These are phyloP conservation scores for Annona squamosa DNA, from an alignment of 164 flowering plant species.

Conservation along the genomic window DNA sequence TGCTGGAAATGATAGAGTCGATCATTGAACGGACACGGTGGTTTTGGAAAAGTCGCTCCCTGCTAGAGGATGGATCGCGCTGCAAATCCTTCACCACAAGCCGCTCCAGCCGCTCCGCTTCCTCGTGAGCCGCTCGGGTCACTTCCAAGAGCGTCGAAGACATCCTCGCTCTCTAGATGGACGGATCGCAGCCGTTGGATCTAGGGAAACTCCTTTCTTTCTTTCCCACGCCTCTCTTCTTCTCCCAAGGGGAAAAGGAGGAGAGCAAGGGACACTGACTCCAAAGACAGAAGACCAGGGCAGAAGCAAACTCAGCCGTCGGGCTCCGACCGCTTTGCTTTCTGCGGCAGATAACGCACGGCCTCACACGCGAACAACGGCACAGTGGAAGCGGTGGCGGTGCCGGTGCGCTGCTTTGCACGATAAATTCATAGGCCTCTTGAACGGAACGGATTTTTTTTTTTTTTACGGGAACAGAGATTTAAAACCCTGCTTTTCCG, in stretches of 20 bases:
- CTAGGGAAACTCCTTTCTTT: neutral
- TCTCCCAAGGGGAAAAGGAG: neutral
- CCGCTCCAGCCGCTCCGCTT: conserved; percentile 86
- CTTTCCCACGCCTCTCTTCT: neutral
- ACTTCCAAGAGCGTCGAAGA: conserved; percentile 94
- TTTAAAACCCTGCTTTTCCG: too few relatives aligned
- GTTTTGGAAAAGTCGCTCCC: conserved; percentile 74
- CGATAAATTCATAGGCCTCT: too few relatives aligned
- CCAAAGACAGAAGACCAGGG: neutral
- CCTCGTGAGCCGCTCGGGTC: conserved; percentile 87
- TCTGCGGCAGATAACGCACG: neutral
- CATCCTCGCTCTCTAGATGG: conserved; percentile 28
- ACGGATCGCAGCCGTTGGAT: neutral
- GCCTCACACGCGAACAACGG: too few relatives aligned
- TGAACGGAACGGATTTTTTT: too few relatives aligned
- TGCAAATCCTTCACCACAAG: conserved; percentile 89
- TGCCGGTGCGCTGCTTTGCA: too few relatives aligned
- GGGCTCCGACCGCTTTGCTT: neutral
- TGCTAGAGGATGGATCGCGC: conserved; percentile 51
- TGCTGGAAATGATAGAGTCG: conserved; percentile 54
- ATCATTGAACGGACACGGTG: conserved; percentile 87
- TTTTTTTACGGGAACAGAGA: too few relatives aligned
- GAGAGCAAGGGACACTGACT: neutral
- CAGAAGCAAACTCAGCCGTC: neutral
- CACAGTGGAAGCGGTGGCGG: too few relatives aligned